Evolutionary conservation across 1,284 basidiomycete species (phyloP).

Genomic region (Exobasidium cylindrosporum): DNA sequence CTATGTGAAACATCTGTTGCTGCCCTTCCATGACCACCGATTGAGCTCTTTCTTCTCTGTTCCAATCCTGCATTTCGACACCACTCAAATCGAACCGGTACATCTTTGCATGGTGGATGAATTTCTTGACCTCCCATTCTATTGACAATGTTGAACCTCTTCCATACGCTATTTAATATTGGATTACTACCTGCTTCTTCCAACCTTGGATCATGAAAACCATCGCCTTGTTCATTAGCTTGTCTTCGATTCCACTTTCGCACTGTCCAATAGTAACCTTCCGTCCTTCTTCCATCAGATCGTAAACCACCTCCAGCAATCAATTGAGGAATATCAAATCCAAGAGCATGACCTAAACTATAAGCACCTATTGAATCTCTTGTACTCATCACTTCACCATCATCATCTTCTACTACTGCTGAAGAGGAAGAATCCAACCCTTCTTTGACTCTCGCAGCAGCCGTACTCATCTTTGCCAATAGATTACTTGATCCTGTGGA

Average conservation of each 20-base stretch:
- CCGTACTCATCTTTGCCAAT: not conserved
- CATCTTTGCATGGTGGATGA: slow-evolving; percentile 30
- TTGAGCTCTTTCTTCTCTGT: slow-evolving; percentile 1
- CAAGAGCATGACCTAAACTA: not conserved
- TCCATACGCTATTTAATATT: slow-evolving; percentile 41
- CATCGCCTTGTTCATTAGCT: slow-evolving; percentile 8
- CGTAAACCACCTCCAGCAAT: slow-evolving; percentile 30
- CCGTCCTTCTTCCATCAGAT: slow-evolving; percentile 24
- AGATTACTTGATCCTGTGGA: not conserved
- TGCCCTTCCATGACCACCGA: not conserved
- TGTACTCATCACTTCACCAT: not conserved
- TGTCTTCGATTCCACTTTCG: slow-evolving; percentile 34
- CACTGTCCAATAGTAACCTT: slow-evolving; percentile 49
- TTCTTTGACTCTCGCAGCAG: not conserved
- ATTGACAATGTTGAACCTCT: slow-evolving; percentile 36
- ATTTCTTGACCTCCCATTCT: slow-evolving; percentile 32
- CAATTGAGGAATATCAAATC: slow-evolving; percentile 28
- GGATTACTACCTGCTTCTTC: slow-evolving; percentile 21
- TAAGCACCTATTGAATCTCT: not conserved
- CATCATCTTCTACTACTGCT: not conserved
- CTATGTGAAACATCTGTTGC: not conserved
- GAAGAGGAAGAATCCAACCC: not conserved
- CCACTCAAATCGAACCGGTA: slow-evolving; percentile 50
- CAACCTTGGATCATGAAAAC: not conserved
- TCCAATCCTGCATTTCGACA: slow-evolving; percentile 15